These are phyloP conservation scores for Yamadazyma buinensis DNA, from an alignment of 1,139 yeast species.

Conservation along the genomic window DNA sequence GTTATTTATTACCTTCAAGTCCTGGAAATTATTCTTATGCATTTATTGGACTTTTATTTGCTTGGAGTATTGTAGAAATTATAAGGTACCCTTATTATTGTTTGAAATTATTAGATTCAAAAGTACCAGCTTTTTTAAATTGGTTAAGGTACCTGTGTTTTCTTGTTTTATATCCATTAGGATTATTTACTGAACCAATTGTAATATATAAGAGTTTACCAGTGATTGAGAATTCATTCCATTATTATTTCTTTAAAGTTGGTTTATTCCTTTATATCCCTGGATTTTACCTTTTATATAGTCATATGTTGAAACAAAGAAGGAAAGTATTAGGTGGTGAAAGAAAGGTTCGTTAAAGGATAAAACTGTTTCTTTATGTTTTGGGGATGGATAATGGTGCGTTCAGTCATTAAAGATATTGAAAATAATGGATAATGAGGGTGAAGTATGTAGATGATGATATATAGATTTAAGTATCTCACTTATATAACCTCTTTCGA, in stretches of 20 bases:
- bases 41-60: conserved; percentile 24
- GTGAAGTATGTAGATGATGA: too few species aligned
- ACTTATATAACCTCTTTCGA: too few species aligned
- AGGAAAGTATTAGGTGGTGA: conserved; percentile 13
- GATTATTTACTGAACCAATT: conserved; percentile 27
- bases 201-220: conserved; percentile 26
- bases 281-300: conserved; percentile 28
- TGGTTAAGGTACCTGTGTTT: conserved; percentile 36
- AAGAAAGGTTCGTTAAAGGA: not conserved
- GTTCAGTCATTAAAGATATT: too few species aligned
- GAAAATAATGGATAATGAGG: too few species aligned
- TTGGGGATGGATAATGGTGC: too few species aligned
- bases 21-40: conserved; percentile 28
- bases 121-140: conserved; percentile 19
- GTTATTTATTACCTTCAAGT: conserved; percentile 26
- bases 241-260: conserved; percentile 23
- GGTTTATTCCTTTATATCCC: conserved; percentile 31
- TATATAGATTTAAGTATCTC: too few species aligned
- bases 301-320: conserved; percentile 34
- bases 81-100: conserved; percentile 29
- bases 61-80: conserved; percentile 36
- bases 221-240: conserved; percentile 9
- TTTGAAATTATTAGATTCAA: conserved; percentile 13
- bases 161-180: conserved; percentile 32
- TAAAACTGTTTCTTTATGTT: too few species aligned